Evolutionary conservation across 495 filamentous ascomycete genomes (phyloP).

Genomic region (Lophiostoma macrostomum): DNA sequence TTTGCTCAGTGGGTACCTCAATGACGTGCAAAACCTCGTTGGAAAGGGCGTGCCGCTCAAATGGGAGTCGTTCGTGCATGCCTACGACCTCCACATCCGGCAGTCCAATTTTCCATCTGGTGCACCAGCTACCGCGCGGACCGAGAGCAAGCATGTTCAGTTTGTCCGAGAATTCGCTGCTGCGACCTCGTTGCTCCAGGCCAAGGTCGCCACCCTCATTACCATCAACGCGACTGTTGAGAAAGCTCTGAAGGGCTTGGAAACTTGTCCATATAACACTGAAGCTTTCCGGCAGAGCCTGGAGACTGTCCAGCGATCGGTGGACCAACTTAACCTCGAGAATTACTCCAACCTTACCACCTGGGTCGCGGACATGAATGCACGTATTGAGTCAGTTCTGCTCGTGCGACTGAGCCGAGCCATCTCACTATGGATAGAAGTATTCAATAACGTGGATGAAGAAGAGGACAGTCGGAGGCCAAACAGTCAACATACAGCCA

Average conservation of each 20-base stretch:
- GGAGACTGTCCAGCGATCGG: slow-evolving; percentile 77
- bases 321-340: slow-evolving; percentile 93
- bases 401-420: slow-evolving; percentile 74
- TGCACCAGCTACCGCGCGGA: slow-evolving; percentile 44
- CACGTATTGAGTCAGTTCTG: slow-evolving; percentile 73
- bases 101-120: slow-evolving; percentile 49
- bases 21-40: slow-evolving; percentile 77
- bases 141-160: slow-evolving; percentile 90
- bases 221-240: slow-evolving; percentile 80
- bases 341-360: slow-evolving; percentile 85
- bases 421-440: slow-evolving; percentile 76
- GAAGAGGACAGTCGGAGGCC: slow-evolving; percentile 48
- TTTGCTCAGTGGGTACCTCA: slow-evolving; percentile 83
- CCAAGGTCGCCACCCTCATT: slow-evolving; percentile 73
- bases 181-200: slow-evolving; percentile 78
- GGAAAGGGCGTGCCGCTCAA: slow-evolving; percentile 80
- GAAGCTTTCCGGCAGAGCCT: slow-evolving; percentile 74
- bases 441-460: slow-evolving; percentile 55
- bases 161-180: slow-evolving; percentile 90
- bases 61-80: slow-evolving; percentile 97
- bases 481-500: slow-evolving; percentile 43
- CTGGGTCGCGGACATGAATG: slow-evolving; percentile 86
- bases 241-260: slow-evolving; percentile 76
- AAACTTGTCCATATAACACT: slow-evolving; percentile 75
- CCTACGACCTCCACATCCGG: slow-evolving; percentile 86